Base-by-base conservation (phyloP, 225 moss, liverwort and hornwort genomes). In the Pseudoscleropodium purum region DNA sequence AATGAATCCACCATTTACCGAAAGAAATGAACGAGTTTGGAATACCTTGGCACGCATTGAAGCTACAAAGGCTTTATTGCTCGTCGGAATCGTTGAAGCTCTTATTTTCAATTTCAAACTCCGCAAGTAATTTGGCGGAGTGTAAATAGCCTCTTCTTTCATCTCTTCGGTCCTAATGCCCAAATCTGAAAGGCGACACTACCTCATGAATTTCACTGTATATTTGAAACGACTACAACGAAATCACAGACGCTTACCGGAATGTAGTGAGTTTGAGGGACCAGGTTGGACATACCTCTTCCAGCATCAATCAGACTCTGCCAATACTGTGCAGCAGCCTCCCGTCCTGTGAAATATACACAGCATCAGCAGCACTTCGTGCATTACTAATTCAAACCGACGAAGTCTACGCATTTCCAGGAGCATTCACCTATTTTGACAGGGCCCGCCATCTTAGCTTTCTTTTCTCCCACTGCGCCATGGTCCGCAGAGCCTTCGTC, bases 251-350 rank as follows among this genome's bases (percentile, higher is more conserved):
- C 51, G 36, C 23, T 5, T 23, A 5, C 20, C 51, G 66, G 60
- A 88, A 57, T 37, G 79, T 7, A 37, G n/a, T 62, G 62, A 78
- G 75, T 59, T 80, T 47, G 41, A 75, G 65, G 41, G 67, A 47
- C 66, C 39, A 57, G 65, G 57, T 56, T 82, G 52, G 65, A 72
- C 67, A 41, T 78, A 92, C 90, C 90, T 89, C 86, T 86, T 61
- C 90, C 89, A 84, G 87, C 92, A 84, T 89, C 89, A 64, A 92
- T 92, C 74, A 90, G 52, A 51, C 90, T 87, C 80, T 90, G 90
- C 89, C 90, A 92, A 33, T 92, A 92, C 56, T 66, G 84, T 1
- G 84, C 86, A 92, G 90, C 90, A 86, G 88, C 89, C 79, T 86
- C 89, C 84, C 86, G 86, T 60, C 90, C 92, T 92, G 81, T 60